These are phyloP conservation scores for Coelastrella sp. DNA, from an alignment of 139 green algal genomes.

Conservation along the genomic window DNA sequence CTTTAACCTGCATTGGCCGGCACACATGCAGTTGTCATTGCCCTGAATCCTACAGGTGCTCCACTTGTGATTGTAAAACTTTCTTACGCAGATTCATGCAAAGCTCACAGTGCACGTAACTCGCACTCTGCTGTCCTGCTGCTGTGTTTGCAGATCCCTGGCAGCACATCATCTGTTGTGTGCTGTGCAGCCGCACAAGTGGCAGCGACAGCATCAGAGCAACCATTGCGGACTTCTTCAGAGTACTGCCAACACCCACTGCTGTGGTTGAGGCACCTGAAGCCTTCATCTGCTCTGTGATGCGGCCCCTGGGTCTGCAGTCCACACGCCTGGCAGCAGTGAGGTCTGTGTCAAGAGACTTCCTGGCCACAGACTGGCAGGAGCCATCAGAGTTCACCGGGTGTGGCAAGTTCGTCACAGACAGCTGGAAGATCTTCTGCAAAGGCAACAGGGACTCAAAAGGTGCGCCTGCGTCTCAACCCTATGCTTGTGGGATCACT, in stretches of 20 bases:
- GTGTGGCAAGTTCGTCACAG: conserved; percentile 70
- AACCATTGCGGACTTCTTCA: conserved; percentile 58
- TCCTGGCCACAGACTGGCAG: conserved; percentile 62
- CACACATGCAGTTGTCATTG: too few species aligned
- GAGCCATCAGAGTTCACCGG: conserved; percentile 61
- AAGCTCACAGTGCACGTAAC: conserved; percentile 57
- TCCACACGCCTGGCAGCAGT: not conserved
- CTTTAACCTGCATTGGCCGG: too few species aligned
- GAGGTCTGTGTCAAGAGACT: conserved; percentile 29
- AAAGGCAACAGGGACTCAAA: conserved; percentile 31
- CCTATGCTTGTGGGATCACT: not conserved
- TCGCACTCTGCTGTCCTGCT: not conserved
- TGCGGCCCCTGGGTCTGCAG: conserved; percentile 66
- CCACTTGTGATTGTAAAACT: too few species aligned
- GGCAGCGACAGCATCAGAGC: conserved; percentile 49
- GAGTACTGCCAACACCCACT: conserved; percentile 52
- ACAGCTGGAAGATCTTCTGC: conserved; percentile 77
- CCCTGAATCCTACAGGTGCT: too few species aligned
- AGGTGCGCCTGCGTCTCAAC: not conserved
- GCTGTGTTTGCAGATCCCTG: conserved; percentile 58
- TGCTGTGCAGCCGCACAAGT: conserved; percentile 72
- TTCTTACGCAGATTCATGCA: conserved; percentile 46
- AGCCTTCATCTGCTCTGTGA: not conserved
- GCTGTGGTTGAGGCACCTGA: conserved; percentile 51
- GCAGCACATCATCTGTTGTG: conserved; percentile 56